Percentiles rank a stretch among this genome's conserved stretches.
phyloP scores from a whole-genome alignment of 1,284 basidiomycete species.

The Ustilago sp. region DNA sequence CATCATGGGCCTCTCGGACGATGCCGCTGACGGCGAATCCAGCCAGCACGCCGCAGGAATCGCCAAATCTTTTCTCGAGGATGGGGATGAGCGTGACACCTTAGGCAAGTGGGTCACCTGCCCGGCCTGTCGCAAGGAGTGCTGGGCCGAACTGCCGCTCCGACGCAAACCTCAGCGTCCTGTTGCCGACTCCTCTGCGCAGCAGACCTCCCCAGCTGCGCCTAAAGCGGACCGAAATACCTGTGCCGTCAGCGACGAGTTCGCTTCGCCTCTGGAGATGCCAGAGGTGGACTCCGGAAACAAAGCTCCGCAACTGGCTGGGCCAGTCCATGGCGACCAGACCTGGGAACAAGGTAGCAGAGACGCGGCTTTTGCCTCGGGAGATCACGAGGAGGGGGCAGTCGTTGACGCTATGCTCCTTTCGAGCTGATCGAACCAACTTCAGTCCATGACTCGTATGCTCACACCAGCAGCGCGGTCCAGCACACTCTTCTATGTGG shows the following conservation, averaged over 20 bases:
- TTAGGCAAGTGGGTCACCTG: conserved; percentile 66
- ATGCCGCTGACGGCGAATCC: not conserved
- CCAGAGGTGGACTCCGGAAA: not conserved
- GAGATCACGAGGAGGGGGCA: conserved; percentile 19
- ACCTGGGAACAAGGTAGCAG: not conserved
- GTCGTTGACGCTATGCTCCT: conserved; percentile 25
- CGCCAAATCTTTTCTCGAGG: not conserved
- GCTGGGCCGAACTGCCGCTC: conserved; percentile 61
- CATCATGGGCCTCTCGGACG: conserved; percentile 8
- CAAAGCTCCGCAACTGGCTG: not conserved
- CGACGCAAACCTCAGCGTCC: conserved; percentile 34
- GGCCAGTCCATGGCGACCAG: not conserved
- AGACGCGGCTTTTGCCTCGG: not conserved
- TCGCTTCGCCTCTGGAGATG: too few relatives aligned
- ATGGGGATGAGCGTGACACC: conserved; percentile 35
- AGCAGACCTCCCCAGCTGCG: not conserved
- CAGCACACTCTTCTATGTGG: not conserved
- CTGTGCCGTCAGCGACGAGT: not conserved
- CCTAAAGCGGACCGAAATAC: not conserved
- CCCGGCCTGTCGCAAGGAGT: conserved; percentile 60
- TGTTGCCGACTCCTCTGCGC: conserved; percentile 1
- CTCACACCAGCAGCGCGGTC: not conserved
- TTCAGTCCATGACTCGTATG: not conserved
- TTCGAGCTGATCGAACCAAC: not conserved
- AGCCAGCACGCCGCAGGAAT: not conserved